Evolutionary conservation across 164 flowering plant species (phyloP), one percentile per base, ranked within the genome.

Genomic region (Berberis vulgaris): DNA sequence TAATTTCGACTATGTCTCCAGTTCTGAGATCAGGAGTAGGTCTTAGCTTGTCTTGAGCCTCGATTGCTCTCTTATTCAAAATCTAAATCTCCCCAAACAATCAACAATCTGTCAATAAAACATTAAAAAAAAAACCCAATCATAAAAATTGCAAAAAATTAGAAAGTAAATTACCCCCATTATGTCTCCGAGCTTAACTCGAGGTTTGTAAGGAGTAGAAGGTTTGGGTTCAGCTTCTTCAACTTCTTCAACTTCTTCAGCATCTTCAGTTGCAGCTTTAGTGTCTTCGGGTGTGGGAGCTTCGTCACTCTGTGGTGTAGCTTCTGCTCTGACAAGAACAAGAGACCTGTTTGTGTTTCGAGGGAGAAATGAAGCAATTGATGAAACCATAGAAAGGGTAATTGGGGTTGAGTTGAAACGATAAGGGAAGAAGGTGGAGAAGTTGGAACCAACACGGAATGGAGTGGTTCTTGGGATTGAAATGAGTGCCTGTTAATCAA

Each of bases 1-100:
- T 91, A 64, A 95, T 81, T 74, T 89, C 82, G 11, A 95, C 89
- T 66, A 95, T 74, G 69, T 95, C 97, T 47, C 97, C 97, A 13
- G 84, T 76, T 67, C 96, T 83, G 45, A 91, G 69, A 45, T 89
- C 97, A 8, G 97, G 99, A 42, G 75, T 60, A 8, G 88, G 87
- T 62, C 93, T 72, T 68, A 63, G 77, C 43, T 71, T 66, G 54
- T 81, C 87, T 9, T 86, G 68, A 10, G 89, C 96, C 64, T 89
- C 99, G 69, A 95, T 60, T 39, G 96, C 99, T 69, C 81, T 76
- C 72, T 83, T 86, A 67, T 91, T 84, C 79, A 95, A 72, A 67
- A 95, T 88, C 98, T 90, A 61, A 47, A 9, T 44, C 38, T 47
- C 12, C 3, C 40, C 40, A 26, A 9, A 9, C n/a, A 39, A 38